Base-by-base conservation (phyloP, 768 basidiomycete species). In the Lentinus brumalis region DNA sequence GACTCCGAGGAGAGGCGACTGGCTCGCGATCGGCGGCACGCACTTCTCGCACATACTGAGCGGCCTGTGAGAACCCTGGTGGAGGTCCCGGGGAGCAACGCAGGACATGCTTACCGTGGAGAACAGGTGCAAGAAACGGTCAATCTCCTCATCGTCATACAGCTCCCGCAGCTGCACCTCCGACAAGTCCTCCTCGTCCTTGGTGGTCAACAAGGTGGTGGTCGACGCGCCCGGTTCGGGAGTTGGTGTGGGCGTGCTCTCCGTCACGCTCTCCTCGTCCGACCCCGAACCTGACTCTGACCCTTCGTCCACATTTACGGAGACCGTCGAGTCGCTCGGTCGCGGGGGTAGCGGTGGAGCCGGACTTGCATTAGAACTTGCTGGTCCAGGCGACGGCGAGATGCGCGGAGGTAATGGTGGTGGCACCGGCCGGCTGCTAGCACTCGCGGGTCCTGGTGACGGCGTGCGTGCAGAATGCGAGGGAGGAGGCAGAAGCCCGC, bases 141-240 rank as follows among this genome's bases (percentile, higher is more conserved):
- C 78, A 14, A 87, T 82, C 73, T 88, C 86, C 68, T 87, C 86
- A 55, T 82, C 78, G 29, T 89, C 86, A 61, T 84, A 88, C 30
- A 85, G 65, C 42, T 83, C 79, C 42, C 88, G 76, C 18, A 89
- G 75, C 65, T 87, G 76, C 29, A 73, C 70, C 67, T 88, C 85
- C 8, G 80, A 78, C 30, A 85, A 68, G 4, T 75, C 74, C 41
- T 69, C 70, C 50, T 75, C 71, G 12, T 52, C 51, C 46, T 58
- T 56, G 15, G 50, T 8, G 30, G 8, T 16, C 50, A 16, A 8
- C 3, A 55, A 11, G 1, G 21, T 60, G 9, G 35, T 47, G 6
- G 53, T 53, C 10, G 55, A 51, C 7, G 47, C 53, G 12, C 50
- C 51, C 45, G 31, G 32, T 18, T n/a, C 31, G 21, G 21, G 21